These are phyloP conservation scores for Starmerella apis DNA, from an alignment of 805 yeast genomes.

Conservation along the genomic window DNA sequence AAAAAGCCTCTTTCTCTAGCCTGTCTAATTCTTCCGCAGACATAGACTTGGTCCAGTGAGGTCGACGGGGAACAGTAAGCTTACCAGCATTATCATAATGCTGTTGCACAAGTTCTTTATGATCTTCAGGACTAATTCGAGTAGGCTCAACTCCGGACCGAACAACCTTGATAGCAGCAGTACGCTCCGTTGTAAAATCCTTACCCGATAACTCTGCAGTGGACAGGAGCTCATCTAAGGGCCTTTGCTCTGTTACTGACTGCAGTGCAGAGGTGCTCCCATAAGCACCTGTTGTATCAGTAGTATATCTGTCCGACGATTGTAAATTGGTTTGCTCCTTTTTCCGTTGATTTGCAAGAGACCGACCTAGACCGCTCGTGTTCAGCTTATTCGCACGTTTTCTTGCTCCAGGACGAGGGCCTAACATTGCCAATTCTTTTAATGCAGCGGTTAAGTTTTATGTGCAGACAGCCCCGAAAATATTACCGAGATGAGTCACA, in stretches of 20 bases:
- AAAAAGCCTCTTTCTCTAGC: conserved; percentile 78
- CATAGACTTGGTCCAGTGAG: conserved; percentile 66
- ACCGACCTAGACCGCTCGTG: conserved; percentile 73
- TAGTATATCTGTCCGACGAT: conserved; percentile 70
- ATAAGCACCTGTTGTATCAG: conserved; percentile 46
- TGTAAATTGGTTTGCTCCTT: conserved; percentile 52
- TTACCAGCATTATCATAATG: conserved; percentile 44
- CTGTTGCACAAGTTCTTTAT: conserved; percentile 45
- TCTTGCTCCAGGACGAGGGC: conserved; percentile 83
- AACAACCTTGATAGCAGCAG: conserved; percentile 72
- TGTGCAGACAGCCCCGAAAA: not conserved
- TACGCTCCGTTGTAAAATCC: conserved; percentile 87
- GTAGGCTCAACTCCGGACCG: conserved; percentile 40
- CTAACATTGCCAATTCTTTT: conserved; percentile 39
- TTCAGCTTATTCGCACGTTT: conserved; percentile 48
- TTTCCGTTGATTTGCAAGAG: conserved; percentile 63
- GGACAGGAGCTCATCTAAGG: conserved; percentile 85
- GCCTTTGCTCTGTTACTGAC: conserved; percentile 89
- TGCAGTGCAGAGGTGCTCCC: conserved; percentile 69
- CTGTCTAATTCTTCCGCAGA: conserved; percentile 70
- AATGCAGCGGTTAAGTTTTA: not conserved
- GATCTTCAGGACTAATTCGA: conserved; percentile 40
- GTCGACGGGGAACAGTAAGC: conserved; percentile 87
- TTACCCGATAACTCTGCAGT: conserved; percentile 95
- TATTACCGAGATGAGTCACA: not conserved